Evolutionary conservation across 768 basidiomycete species (phyloP), one percentile per base, ranked within the genome.

Genomic region (Boletales sp.): DNA sequence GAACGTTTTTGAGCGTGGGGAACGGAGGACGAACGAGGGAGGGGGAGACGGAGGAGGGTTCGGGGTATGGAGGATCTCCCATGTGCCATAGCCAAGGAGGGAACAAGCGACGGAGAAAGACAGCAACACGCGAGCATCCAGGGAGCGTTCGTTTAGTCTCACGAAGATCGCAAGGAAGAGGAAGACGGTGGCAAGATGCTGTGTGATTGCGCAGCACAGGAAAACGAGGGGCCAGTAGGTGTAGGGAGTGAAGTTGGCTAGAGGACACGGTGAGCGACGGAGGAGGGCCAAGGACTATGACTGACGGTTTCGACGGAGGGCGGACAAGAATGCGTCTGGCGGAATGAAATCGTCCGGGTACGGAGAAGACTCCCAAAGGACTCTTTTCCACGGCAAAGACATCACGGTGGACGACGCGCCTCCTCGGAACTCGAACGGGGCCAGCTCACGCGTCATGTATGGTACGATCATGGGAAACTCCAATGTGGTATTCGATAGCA

Each of bases 261-360:
- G 27, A 45, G 21, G 30, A 47, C 47, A 53, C 4, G 48, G 49
- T 56, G 17, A 66, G 55, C 45, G 43, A 32, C 40, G 46, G 11
- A 46, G 48, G 17, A 37, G 55, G n/a, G n/a, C n/a, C n/a, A 21
- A 21, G 21, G 21, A 21, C 21, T 4, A 52, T 43, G 27, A 73
- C 84, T 64, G 65, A 93, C 90, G 79, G 67, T 94, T 94, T 65
- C 72, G 84, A 60, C 80, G 77, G 57, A 97, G 68, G 50, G 89
- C 84, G 1, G 85, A 81, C 38, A 94, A 75, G 69, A 97, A 97
- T 7, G 82, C 75, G 7, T 67, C 72, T 37, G 75, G 70, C 8
- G 90, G 87, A 45, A 97, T 84, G 72, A 92, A 83, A 66, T 94
- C 93, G 69, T 97, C 94, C 29, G 90, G 85, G 63, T 78, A 85